A percentile compares a stretch with the other conserved stretches of the same genome.
Conservation (phyloP, 805 yeast species). For the Barnettozyma sucrosica region DNA sequence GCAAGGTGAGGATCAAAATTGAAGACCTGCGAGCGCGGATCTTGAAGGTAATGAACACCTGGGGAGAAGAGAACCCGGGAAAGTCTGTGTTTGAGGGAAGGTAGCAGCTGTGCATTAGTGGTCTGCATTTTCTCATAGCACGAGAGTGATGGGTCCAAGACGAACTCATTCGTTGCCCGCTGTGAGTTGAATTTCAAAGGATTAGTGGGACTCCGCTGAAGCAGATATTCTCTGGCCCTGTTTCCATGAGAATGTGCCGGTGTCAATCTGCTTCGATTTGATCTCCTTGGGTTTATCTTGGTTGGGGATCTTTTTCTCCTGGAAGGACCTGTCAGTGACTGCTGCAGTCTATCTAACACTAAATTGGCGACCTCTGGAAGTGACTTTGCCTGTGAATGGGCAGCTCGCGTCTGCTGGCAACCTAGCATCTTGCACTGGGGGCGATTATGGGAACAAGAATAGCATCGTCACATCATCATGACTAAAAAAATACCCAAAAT, state of each 20-base stretch:
- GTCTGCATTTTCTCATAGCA: background rate
- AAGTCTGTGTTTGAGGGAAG: constrained; percentile 58
- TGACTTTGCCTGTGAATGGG: background rate
- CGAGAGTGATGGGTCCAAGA: background rate
- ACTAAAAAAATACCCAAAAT: background rate
- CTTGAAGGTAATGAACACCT: constrained; percentile 70
- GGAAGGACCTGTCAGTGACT: background rate
- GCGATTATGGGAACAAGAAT: background rate
- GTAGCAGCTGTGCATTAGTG: constrained; percentile 25
- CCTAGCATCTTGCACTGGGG: background rate
- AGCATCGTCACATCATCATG: background rate
- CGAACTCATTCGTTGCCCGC: background rate
- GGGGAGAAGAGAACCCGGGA: constrained; percentile 75
- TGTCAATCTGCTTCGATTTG: background rate
- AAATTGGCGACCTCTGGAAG: background rate
- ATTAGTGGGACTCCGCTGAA: background rate
- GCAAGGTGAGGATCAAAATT: constrained; percentile 62
- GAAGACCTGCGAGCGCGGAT: constrained; percentile 67
- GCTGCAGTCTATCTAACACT: background rate
- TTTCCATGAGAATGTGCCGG: background rate
- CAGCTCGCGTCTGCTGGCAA: background rate
- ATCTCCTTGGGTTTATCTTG: background rate
- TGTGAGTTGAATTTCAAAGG: background rate
- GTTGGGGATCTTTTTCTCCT: background rate
- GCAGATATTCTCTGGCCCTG: background rate